These are phyloP conservation scores for Ophiostoma ips DNA, from an alignment of 2,329 filamentous ascomycete genomes.

Conservation along the genomic window DNA sequence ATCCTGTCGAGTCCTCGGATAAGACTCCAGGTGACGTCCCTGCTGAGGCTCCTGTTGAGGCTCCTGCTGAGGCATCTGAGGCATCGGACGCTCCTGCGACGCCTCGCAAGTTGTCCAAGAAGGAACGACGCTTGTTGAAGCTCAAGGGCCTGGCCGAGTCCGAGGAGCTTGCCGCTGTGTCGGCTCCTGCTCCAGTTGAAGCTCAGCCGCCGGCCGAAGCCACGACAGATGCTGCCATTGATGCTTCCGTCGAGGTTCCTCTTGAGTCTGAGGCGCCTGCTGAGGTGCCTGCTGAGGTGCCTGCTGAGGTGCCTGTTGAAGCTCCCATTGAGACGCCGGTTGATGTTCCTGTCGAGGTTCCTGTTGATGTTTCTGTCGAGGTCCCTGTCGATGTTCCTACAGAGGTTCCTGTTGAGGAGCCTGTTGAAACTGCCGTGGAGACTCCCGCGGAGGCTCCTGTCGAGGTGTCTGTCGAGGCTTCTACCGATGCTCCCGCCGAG, in stretches of 20 bases:
- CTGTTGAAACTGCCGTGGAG: neutral
- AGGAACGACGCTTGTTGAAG: constrained; percentile 4
- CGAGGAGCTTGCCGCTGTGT: neutral
- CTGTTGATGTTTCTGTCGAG: neutral
- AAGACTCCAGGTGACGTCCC: neutral
- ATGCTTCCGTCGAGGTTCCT: neutral
- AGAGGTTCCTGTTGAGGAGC: neutral
- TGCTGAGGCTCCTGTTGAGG: neutral
- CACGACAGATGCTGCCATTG: neutral
- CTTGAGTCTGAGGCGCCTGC: neutral
- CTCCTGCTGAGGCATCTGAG: neutral
- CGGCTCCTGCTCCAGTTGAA: neutral
- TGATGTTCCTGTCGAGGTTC: neutral
- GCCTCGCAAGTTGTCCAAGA: constrained; percentile 6
- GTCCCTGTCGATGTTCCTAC: neutral
- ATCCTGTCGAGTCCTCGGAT: neutral
- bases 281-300: neutral
- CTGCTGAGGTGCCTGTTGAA: neutral
- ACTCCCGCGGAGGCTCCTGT: neutral
- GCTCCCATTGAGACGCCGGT: neutral
- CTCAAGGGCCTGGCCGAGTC: neutral
- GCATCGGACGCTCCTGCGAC: no score
- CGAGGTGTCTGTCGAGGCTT: neutral
- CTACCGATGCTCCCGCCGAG: neutral
- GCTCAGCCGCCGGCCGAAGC: neutral